Conservation (phyloP, 306 rosid species). For the Datisca glomerata region DNA sequence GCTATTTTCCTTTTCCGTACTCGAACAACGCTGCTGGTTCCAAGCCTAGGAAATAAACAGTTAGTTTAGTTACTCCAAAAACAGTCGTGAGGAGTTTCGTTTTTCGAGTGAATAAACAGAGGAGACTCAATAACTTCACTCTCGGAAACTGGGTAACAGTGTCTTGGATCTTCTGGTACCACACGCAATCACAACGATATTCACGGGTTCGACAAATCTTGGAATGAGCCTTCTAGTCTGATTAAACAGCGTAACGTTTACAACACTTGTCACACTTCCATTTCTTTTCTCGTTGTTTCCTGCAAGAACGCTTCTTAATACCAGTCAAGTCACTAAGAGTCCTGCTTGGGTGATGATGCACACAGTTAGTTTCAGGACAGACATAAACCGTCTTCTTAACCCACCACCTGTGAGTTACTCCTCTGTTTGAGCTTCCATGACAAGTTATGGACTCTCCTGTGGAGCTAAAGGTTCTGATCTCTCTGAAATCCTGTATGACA, state of each 20-base stretch:
- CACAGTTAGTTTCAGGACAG: not conserved
- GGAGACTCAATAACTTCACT: no score
- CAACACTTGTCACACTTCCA: not conserved
- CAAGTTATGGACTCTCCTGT: slow-evolving; percentile 85
- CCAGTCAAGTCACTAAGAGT: not conserved
- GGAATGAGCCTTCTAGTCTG: not conserved
- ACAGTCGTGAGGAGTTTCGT: no score
- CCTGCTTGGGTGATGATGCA: not conserved
- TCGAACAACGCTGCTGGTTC: no score
- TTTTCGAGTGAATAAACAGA: no score
- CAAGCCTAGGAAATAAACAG: no score
- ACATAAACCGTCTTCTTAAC: not conserved
- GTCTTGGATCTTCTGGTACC: no score
- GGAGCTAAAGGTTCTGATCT: slow-evolving; percentile 87
- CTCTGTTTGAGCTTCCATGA: slow-evolving; percentile 74
- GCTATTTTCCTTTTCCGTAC: no score
- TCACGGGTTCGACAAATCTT: not conserved
- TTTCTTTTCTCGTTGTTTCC: not conserved
- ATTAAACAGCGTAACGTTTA: not conserved
- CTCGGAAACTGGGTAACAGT: no score
- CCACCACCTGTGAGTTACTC: no score
- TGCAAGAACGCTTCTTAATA: not conserved
- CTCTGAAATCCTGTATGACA: slow-evolving; percentile 93
- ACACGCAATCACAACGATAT: not conserved
- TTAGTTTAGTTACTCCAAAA: no score